Percentiles rank a stretch among this genome's conserved stretches.
Conservation (phyloP, 2,329 filamentous ascomycete species). For the Aspergillus chevalieri region DNA sequence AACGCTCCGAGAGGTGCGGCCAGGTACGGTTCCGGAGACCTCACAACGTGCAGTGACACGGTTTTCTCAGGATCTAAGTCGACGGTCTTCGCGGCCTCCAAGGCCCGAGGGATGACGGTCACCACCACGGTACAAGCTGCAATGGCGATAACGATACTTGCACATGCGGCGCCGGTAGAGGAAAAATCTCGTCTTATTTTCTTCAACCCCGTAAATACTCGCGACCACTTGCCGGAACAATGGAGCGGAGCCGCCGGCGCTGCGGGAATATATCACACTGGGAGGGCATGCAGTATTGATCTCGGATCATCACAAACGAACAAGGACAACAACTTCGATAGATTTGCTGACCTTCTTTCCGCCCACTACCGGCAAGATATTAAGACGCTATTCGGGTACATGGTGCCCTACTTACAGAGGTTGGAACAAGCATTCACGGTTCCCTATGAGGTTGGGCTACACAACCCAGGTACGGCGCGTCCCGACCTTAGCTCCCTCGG, state of each 20-base stretch:
- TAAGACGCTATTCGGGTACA: neutral
- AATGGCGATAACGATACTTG: neutral
- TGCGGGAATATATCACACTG: neutral
- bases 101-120: neutral
- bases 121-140: neutral
- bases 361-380: neutral
- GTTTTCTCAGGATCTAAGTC: no score
- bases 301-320: neutral
- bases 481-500: neutral
- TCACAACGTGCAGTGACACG: no score
- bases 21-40: no score
- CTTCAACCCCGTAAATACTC: neutral
- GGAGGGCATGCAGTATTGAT: neutral
- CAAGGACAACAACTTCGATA: neutral
- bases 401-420: neutral
- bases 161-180: neutral
- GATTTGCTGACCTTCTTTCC: neutral
- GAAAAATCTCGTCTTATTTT: neutral
- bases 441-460: neutral
- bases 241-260: neutral
- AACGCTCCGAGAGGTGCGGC: no score
- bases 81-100: neutral
- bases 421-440: neutral
- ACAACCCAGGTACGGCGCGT: neutral
- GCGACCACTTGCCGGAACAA: neutral